Percentiles rank a stretch among this genome's conserved stretches.
Conservation (phyloP, 2,329 filamentous ascomycete genomes). For the Incumbomyces delicatus region DNA sequence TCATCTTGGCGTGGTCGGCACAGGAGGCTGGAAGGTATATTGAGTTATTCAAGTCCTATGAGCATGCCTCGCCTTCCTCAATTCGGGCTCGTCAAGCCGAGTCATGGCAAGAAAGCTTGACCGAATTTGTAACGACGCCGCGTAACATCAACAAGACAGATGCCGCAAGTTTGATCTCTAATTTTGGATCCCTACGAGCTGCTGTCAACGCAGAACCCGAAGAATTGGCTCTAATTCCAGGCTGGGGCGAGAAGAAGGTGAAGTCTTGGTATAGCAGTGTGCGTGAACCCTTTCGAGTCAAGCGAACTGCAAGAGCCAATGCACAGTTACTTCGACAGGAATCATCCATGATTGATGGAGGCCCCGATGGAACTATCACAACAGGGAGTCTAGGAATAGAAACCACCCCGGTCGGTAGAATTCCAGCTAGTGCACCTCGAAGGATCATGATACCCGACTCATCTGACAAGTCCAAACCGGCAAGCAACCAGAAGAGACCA, state of each 20-base stretch:
- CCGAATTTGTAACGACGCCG: constrained; percentile 87
- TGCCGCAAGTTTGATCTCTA: constrained; percentile 77
- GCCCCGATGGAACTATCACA: constrained; percentile 18
- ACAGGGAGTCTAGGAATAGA: constrained; percentile 12
- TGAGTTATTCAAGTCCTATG: constrained; percentile 89
- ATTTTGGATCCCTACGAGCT: constrained; percentile 79
- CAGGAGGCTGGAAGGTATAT: constrained; percentile 89
- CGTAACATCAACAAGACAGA: constrained; percentile 90
- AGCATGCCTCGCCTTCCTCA: constrained; percentile 69
- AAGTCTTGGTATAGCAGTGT: constrained; percentile 74
- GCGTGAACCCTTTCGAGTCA: constrained; percentile 72
- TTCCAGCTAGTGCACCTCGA: constrained; percentile 12
- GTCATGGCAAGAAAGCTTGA: constrained; percentile 73
- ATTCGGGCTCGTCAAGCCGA: constrained; percentile 80
- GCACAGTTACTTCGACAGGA: constrained; percentile 22
- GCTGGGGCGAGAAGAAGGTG: constrained; percentile 94
- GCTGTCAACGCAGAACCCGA: constrained; percentile 83
- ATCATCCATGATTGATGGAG: constrained; percentile 8
- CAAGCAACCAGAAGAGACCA: constrained; percentile 12
- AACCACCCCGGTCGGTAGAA: constrained; percentile 24
- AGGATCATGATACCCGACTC: neutral
- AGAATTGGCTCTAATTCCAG: constrained; percentile 71
- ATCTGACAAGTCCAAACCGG: neutral
- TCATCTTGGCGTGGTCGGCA: constrained; percentile 89
- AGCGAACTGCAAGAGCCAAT: constrained; percentile 55